A percentile compares a stretch with the other conserved stretches of the same genome.
Evolutionary conservation across 306 rosid genomes (phyloP).

Genomic region (Ochetophila trinervis): DNA sequence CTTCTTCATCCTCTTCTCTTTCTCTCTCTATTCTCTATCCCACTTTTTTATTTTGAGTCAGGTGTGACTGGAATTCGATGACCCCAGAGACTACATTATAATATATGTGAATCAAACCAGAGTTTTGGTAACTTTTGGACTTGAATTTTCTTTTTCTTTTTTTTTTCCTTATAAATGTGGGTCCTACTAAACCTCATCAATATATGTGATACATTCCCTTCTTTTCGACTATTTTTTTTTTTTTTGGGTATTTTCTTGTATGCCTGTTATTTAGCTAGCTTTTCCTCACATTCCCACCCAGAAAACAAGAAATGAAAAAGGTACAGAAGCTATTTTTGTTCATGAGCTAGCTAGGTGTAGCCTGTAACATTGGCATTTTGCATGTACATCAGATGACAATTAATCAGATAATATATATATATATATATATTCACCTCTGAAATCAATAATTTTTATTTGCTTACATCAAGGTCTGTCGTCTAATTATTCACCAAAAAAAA

Average conservation of each 20-base stretch:
- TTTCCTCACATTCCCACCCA: slow-evolving; percentile 38
- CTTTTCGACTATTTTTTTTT: slow-evolving; percentile 13
- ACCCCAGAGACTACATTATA: no score
- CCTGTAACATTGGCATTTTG: no score
- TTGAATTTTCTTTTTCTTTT: no score
- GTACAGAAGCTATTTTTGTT: slow-evolving; percentile 26
- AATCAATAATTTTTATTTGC: neutral
- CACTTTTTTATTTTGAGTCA: neutral
- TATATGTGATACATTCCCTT: neutral
- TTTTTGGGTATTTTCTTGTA: neutral
- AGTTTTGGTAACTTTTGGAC: no score
- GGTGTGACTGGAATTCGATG: no score
- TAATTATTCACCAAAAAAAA: no score
- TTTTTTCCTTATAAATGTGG: no score
- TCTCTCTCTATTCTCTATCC: neutral
- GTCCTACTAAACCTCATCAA: no score
- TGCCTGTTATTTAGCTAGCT: neutral
- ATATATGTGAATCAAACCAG: no score
- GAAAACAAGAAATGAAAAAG: slow-evolving; percentile 13
- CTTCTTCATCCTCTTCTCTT: neutral
- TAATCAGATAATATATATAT: no score
- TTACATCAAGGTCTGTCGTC: slow-evolving; percentile 2
- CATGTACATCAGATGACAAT: no score
- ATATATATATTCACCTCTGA: neutral
- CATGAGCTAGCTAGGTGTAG: slow-evolving; percentile 8